A percentile compares a stretch with the other conserved stretches of the same genome.
These are phyloP conservation scores for Choiromyces venosus DNA, from an alignment of 495 filamentous ascomycete species.

Conservation along the genomic window DNA sequence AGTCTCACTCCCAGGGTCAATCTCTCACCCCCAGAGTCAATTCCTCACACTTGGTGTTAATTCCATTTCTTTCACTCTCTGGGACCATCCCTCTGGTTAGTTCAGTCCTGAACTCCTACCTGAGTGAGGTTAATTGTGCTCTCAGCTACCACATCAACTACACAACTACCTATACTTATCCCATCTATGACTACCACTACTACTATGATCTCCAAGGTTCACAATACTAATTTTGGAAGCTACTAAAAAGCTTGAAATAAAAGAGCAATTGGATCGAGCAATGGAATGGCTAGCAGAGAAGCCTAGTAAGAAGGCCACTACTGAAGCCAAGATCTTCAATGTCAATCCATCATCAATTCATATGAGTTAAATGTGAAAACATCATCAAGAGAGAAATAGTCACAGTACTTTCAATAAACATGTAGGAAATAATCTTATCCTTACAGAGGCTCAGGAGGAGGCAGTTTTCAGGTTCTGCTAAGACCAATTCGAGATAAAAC, in stretches of 20 bases:
- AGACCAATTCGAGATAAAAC: background rate
- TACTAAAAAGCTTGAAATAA: background rate
- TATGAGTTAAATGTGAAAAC: background rate
- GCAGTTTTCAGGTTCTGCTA: background rate
- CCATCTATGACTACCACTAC: no score
- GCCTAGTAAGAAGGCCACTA: background rate
- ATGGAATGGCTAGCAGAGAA: background rate
- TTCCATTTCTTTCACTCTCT: no score
- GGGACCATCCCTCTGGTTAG: no score
- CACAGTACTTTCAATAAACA: background rate
- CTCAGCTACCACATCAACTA: no score
- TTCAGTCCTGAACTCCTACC: no score
- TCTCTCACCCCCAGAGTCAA: no score
- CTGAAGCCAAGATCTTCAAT: background rate
- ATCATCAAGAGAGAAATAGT: background rate
- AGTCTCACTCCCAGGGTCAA: no score
- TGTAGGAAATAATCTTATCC: background rate
- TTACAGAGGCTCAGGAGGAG: background rate
- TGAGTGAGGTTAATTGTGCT: no score
- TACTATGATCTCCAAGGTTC: no score
- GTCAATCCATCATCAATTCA: background rate
- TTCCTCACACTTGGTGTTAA: no score
- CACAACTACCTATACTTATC: no score
- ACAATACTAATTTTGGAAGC: no score
- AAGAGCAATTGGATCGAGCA: background rate